These are phyloP conservation scores for Floccularia luteovirens DNA, from an alignment of 768 basidiomycete species.

Conservation along the genomic window DNA sequence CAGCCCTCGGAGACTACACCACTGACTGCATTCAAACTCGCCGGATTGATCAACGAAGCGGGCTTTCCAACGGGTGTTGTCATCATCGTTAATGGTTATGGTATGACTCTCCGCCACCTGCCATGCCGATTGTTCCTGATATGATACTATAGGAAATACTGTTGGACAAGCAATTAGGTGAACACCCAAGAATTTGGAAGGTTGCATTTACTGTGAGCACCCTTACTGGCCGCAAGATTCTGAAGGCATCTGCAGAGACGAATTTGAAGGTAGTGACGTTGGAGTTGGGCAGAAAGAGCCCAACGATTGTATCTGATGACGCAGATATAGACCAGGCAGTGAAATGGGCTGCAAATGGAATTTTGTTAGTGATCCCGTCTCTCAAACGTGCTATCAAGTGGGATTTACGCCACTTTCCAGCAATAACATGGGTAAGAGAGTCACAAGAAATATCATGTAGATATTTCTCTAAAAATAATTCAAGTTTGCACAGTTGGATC, in stretches of 20 bases:
- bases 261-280: slow-evolving; percentile 84
- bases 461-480: too few species aligned
- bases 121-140: too few species aligned
- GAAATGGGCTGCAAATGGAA: slow-evolving; percentile 57
- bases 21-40: slow-evolving; percentile 47
- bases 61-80: slow-evolving; percentile 74
- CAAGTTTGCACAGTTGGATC: too few species aligned
- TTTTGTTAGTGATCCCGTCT: slow-evolving; percentile 44
- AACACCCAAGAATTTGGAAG: slow-evolving; percentile 55
- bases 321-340: slow-evolving; percentile 68
- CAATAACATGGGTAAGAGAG: slow-evolving; percentile 9
- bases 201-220: slow-evolving; percentile 87
- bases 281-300: slow-evolving; percentile 76
- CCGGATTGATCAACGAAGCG: slow-evolving; percentile 52
- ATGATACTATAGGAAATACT: too few species aligned
- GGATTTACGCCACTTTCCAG: slow-evolving; percentile 8
- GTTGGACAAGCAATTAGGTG: slow-evolving; percentile 60
- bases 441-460: too few species aligned
- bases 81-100: slow-evolving; percentile 63
- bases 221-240: slow-evolving; percentile 67
- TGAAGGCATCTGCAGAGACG: slow-evolving; percentile 71
- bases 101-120: slow-evolving; percentile 54
- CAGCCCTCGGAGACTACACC: slow-evolving; percentile 71
- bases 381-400: not conserved
- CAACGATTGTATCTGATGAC: slow-evolving; percentile 66